These are phyloP conservation scores for Periglandula ipomoeae DNA, from an alignment of 2,329 filamentous ascomycete species.

Conservation along the genomic window DNA sequence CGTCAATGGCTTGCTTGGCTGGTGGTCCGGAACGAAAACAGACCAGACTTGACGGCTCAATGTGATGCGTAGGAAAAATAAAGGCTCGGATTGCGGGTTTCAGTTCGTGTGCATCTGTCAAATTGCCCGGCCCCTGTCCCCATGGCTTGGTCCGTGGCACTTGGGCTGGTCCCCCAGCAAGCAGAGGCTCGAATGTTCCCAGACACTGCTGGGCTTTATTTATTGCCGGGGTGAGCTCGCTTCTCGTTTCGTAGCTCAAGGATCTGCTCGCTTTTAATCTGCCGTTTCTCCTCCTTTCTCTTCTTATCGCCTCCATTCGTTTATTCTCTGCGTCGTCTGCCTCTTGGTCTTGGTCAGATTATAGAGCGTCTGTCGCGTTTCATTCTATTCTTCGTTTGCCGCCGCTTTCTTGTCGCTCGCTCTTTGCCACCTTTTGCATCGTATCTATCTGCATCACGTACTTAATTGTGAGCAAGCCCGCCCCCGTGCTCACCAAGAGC, in stretches of 20 bases:
- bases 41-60: neutral
- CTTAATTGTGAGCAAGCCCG: neutral
- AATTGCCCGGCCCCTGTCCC: neutral
- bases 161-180: neutral
- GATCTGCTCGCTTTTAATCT: neutral
- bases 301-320: neutral
- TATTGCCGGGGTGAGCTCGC: neutral
- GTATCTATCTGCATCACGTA: neutral
- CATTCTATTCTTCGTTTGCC: neutral
- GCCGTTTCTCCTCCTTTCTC: neutral
- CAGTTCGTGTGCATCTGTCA: neutral
- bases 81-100: constrained; percentile 1
- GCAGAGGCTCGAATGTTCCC: neutral
- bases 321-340: neutral
- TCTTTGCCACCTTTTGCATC: neutral
- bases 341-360: neutral
- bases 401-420: neutral
- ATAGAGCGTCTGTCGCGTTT: neutral
- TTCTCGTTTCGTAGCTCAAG: neutral
- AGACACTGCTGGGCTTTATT: neutral
- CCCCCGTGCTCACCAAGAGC: neutral
- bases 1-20: neutral
- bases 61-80: neutral
- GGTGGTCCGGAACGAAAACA: neutral
- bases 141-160: constrained; percentile 5